Evolutionary conservation across 495 filamentous ascomycete genomes (phyloP), one percentile per base, ranked within the genome.

Genomic region (Hypoxylon fuscum): DNA sequence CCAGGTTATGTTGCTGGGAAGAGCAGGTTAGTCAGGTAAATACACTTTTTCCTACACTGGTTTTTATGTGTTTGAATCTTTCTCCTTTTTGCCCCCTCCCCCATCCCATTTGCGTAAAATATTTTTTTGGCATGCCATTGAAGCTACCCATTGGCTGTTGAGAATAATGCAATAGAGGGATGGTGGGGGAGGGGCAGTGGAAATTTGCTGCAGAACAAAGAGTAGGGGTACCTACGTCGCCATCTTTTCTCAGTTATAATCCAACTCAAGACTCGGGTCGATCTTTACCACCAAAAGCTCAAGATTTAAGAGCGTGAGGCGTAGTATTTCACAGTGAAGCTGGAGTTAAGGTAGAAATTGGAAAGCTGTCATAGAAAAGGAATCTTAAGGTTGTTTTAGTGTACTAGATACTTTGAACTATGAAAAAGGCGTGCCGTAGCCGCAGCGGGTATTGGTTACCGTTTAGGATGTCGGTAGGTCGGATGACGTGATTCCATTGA

Each of bases 1-100:
- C 93, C 90, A 98, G 78, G 95, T 98, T 76, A 98, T 96, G 85
- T 98, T 98, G 63, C 95, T 98, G 74, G 42, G 34, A 42, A 21
- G 41, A 21, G 41, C 18, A 15, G 35, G 50, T 59, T 37, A 43
- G 49, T 45, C 32, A 44, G n/a, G n/a, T n/a, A n/a, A n/a, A n/a
- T n/a, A n/a, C n/a, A n/a, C n/a, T n/a, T n/a, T n/a, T n/a, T n/a
- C n/a, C n/a, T n/a, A n/a, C n/a, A n/a, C n/a, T n/a, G n/a, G n/a
- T n/a, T n/a, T 20, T 8, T 47, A 38, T 8, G 8, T 38, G 3
- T 18, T 35, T 49, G 11, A 0, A 0, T 64, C 25, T n/a, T 55
- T 23, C 17, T 8, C 25, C 42, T 40, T 42, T 41, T 12, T 22
- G n/a, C 2, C n/a, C 10, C 9, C 31, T 46, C 22, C 46, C n/a